These are phyloP conservation scores for Xylaria scruposa DNA, from an alignment of 495 filamentous ascomycete species.

Conservation along the genomic window DNA sequence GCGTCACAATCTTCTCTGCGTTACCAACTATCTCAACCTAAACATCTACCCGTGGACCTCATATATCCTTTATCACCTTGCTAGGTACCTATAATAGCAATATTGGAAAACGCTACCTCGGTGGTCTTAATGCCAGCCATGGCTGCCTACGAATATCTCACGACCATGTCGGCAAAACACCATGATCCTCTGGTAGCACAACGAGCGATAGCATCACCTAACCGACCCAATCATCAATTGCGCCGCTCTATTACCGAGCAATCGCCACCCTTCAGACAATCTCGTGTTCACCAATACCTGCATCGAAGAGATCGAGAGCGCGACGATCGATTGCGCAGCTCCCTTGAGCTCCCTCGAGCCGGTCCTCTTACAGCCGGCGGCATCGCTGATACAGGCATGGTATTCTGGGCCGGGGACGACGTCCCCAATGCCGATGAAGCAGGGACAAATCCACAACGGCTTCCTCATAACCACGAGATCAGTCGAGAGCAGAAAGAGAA, in stretches of 20 bases:
- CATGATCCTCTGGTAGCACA: conserved; percentile 5
- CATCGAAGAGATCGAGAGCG: conserved; percentile 52
- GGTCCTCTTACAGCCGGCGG: conserved; percentile 51
- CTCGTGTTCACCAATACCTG: conserved; percentile 50
- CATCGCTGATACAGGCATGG: conserved; percentile 48
- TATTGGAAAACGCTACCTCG: conserved; percentile 15
- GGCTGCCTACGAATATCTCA: conserved; percentile 3
- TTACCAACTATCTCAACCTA: neutral
- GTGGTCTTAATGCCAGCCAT: conserved; percentile 9
- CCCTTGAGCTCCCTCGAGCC: conserved; percentile 48
- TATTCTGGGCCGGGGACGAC: conserved; percentile 27
- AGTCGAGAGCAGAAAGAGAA: conserved; percentile 50
- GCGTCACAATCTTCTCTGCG: conserved; percentile 4
- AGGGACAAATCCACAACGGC: conserved; percentile 21
- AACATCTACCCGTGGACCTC: neutral
- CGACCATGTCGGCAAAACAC: conserved; percentile 29
- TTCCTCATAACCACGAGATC: conserved; percentile 43
- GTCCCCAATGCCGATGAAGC: conserved; percentile 30
- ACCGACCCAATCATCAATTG: conserved; percentile 55
- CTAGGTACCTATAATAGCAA: conserved; percentile 1
- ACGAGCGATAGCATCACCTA: conserved; percentile 41
- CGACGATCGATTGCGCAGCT: conserved; percentile 43
- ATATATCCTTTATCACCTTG: conserved; percentile 1
- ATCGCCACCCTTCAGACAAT: conserved; percentile 54
- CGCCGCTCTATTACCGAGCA: conserved; percentile 58